Base-by-base conservation (phyloP, 148 eudicot species). In the Linanthus parryae region DNA sequence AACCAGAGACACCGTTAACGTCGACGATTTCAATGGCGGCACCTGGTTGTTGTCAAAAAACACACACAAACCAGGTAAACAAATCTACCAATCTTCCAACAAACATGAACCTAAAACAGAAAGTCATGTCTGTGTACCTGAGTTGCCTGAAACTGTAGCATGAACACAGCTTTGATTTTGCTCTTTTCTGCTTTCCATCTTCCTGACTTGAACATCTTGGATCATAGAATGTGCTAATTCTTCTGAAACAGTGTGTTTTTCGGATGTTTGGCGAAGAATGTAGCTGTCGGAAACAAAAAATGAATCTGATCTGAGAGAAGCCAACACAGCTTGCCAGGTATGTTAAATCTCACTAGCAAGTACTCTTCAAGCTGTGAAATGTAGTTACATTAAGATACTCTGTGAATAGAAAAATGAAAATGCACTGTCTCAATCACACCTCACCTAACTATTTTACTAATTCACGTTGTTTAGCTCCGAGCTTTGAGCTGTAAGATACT, bases 101-200 rank as follows among this genome's bases (percentile, higher is more conserved):
- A 39, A 39, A 39, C 2, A 3, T 42, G 5, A 5, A 42, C 17
- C 1, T 3, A n/a, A 42, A 42, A 15, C 6, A 42, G 7, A 21
- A 5, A 11, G 37, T 49, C 20, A 15, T 26, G 14, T 20, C 49
- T 5, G 54, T 23, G 50, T 79, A 94, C 99, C 90, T 88, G 91
- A 58, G 86, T 80, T 37, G 85, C 99, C 48, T 85, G 88, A 55
- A 94, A 94, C 44, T 88, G 88, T 78, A 94, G 47, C 54, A 43
- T 69, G 76, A 94, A 88, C 1, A 94, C 82, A 35, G 73, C 78
- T 72, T 94, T 94, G 76, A 84, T 65, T 82, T 74, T 65, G 46
- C 35, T 71, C 60, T 82, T 88, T 57, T 94, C 85, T 25, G 73
- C 73, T 56, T 73, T 71, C 76, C 78, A 69, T 75, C 67, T 80